Conservation (phyloP, 495 filamentous ascomycete genomes). For the Sporormia fimetaria region DNA sequence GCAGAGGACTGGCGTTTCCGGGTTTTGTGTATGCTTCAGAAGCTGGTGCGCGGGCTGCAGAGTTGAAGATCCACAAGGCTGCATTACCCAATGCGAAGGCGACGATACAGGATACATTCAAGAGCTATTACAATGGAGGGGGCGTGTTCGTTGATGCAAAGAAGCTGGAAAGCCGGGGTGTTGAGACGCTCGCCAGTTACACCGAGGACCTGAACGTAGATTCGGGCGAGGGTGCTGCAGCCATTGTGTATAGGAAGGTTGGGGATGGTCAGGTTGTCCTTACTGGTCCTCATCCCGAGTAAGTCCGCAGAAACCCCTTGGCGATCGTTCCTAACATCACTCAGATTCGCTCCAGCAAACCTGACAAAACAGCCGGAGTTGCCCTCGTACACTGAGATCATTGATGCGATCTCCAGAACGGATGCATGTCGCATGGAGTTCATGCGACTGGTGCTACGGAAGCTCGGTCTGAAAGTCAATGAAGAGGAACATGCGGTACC, state of each 20-base stretch:
- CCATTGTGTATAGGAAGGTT: slow-evolving; percentile 77
- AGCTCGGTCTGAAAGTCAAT: slow-evolving; percentile 70
- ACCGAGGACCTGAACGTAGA: slow-evolving; percentile 65
- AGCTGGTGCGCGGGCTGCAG: slow-evolving; percentile 63
- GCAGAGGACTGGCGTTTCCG: slow-evolving; percentile 74
- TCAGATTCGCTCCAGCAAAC: slow-evolving; percentile 73
- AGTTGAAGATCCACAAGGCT: slow-evolving; percentile 52
- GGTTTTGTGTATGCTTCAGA: slow-evolving; percentile 92
- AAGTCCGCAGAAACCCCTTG: slow-evolving; percentile 29
- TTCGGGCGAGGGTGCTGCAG: slow-evolving; percentile 56
- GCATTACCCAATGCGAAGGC: slow-evolving; percentile 40
- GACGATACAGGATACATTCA: slow-evolving; percentile 50
- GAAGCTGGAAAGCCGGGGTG: slow-evolving; percentile 46
- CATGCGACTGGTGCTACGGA: slow-evolving; percentile 66
- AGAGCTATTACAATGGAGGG: slow-evolving; percentile 87
- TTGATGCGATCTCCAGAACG: slow-evolving; percentile 58
- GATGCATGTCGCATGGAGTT: slow-evolving; percentile 63
- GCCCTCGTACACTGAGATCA: slow-evolving; percentile 53
- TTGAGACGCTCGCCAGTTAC: slow-evolving; percentile 78
- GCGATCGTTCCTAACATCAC: background rate
- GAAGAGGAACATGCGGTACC: slow-evolving; percentile 60
- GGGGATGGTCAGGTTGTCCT: slow-evolving; percentile 73
- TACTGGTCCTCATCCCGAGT: slow-evolving; percentile 92
- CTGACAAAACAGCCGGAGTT: slow-evolving; percentile 51
- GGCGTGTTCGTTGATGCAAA: slow-evolving; percentile 84